Percentiles rank a stretch among this genome's conserved stretches.
phyloP scores from a whole-genome alignment of 208 protist genomes.

The Jaenimonas drosophilae region DNA sequence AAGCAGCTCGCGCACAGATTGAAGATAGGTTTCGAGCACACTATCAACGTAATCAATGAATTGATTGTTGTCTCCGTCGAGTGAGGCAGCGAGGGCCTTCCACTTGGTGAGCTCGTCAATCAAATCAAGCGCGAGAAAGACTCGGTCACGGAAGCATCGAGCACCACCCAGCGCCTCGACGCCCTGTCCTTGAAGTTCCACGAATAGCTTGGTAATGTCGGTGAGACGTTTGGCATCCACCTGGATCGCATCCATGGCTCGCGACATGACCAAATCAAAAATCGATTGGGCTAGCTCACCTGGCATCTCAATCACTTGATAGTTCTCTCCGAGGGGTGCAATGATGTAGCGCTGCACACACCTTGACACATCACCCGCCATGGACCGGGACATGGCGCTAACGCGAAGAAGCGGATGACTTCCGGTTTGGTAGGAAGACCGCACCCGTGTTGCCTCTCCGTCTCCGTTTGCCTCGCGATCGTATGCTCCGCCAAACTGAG shows the following conservation, averaged over 20 bases:
- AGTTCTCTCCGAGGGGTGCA: conserved; percentile 65
- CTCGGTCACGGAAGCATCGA: conserved; percentile 58
- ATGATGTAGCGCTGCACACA: conserved; percentile 49
- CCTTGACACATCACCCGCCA: conserved; percentile 32
- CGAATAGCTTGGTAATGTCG: conserved; percentile 52
- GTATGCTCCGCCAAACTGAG: conserved; percentile 40
- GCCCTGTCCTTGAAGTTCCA: conserved; percentile 56
- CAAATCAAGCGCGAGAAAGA: conserved; percentile 71
- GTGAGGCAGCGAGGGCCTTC: conserved; percentile 34
- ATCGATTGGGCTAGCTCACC: conserved; percentile 25
- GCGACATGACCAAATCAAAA: conserved; percentile 48
- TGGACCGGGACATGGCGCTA: conserved; percentile 22
- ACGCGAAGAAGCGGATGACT: conserved; percentile 44
- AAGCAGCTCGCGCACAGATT: conserved; percentile 44
- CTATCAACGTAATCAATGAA: conserved; percentile 66
- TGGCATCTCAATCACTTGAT: conserved; percentile 66
- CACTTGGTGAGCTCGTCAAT: conserved; percentile 75
- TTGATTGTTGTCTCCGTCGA: conserved; percentile 52
- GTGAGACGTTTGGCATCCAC: conserved; percentile 33
- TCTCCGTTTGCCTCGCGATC: conserved; percentile 27
- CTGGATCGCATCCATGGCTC: conserved; percentile 29
- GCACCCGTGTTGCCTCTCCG: conserved; percentile 37
- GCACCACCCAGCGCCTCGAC: conserved; percentile 33
- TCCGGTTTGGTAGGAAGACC: conserved; percentile 77
- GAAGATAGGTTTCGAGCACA: conserved; percentile 42